phyloP scores from a whole-genome alignment of 441 rosid species.

The Arabidopsis lyrata region DNA sequence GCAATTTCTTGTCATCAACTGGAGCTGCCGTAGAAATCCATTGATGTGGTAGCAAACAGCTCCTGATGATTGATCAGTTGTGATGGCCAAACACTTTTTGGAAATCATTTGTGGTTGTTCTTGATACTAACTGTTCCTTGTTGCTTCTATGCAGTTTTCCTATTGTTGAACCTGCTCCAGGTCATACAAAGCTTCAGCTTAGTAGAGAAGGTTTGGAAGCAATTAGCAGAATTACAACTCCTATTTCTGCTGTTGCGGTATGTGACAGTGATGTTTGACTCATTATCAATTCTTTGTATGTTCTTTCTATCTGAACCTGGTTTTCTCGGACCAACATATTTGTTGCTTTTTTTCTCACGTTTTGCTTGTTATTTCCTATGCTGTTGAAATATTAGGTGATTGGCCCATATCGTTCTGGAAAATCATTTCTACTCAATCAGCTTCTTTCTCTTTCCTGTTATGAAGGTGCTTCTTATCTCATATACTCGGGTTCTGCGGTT shows the following conservation, averaged over 20 bases:
- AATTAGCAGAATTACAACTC: conserved; percentile 81
- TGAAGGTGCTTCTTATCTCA: conserved; percentile 68
- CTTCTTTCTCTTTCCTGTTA: conserved; percentile 98
- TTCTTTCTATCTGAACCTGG: conserved; percentile 32
- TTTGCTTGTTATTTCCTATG: conserved; percentile 31
- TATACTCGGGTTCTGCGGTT: conserved; percentile 23
- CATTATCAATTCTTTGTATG: conserved; percentile 40
- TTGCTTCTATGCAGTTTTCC: conserved; percentile 70
- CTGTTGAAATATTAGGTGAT: conserved; percentile 72
- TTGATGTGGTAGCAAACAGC: conserved; percentile 6
- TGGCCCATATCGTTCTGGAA: conserved; percentile 99
- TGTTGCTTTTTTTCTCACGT: conserved; percentile 32
- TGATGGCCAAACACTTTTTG: conserved; percentile 10
- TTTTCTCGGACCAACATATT: conserved; percentile 11
- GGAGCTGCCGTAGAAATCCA: background rate
- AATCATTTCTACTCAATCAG: conserved; percentile 97
- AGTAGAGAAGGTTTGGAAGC: conserved; percentile 89
- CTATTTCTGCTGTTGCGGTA: conserved; percentile 98
- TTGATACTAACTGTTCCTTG: conserved; percentile 6
- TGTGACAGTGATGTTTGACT: conserved; percentile 48
- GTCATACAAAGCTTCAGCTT: conserved; percentile 97
- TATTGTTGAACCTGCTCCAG: conserved; percentile 94
- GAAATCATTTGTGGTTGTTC: background rate
- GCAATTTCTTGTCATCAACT: conserved; percentile 9
- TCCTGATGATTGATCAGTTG: background rate